Percentiles rank a stretch among this genome's conserved stretches.
These are phyloP conservation scores for Eruca vesicaria DNA, from an alignment of 441 rosid genomes.

Conservation along the genomic window DNA sequence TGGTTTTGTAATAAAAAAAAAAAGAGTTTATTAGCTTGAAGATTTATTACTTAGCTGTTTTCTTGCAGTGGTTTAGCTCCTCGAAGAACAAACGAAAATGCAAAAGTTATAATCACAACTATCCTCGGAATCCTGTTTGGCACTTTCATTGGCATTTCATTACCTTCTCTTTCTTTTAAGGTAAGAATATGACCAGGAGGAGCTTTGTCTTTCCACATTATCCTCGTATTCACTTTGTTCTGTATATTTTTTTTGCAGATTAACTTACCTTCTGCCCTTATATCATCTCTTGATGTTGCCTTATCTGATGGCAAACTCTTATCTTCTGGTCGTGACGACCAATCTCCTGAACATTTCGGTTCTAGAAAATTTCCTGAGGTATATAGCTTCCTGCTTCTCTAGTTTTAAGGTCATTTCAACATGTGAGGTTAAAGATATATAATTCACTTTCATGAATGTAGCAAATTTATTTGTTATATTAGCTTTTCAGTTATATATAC, in stretches of 20 bases:
- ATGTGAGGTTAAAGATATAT: too few species aligned
- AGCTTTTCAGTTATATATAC: too few species aligned
- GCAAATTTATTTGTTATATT: too few species aligned
- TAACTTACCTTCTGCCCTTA: slow-evolving; percentile 50
- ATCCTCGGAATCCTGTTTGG: slow-evolving; percentile 71
- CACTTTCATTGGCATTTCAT: slow-evolving; percentile 64
- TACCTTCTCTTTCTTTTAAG: slow-evolving; percentile 69
- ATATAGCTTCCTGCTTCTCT: background rate
- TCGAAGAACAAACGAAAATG: slow-evolving; percentile 56
- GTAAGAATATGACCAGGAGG: slow-evolving; percentile 22
- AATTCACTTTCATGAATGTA: too few species aligned
- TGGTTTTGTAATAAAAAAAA: background rate
- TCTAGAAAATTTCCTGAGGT: slow-evolving; percentile 49
- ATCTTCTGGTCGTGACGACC: slow-evolving; percentile 13
- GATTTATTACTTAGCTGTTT: slow-evolving; percentile 7
- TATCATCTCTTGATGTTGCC: slow-evolving; percentile 48
- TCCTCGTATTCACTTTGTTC: slow-evolving; percentile 4
- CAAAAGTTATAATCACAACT: slow-evolving; percentile 50
- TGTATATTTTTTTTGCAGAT: slow-evolving; percentile 42
- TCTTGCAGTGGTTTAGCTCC: slow-evolving; percentile 55
- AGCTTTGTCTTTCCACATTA: background rate
- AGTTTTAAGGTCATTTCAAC: too few species aligned
- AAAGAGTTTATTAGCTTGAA: slow-evolving; percentile 1
- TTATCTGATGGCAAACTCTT: slow-evolving; percentile 35
- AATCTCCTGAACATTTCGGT: slow-evolving; percentile 37